Base-by-base conservation (phyloP, 306 rosid species). In the Sechiopsis laciniata region DNA sequence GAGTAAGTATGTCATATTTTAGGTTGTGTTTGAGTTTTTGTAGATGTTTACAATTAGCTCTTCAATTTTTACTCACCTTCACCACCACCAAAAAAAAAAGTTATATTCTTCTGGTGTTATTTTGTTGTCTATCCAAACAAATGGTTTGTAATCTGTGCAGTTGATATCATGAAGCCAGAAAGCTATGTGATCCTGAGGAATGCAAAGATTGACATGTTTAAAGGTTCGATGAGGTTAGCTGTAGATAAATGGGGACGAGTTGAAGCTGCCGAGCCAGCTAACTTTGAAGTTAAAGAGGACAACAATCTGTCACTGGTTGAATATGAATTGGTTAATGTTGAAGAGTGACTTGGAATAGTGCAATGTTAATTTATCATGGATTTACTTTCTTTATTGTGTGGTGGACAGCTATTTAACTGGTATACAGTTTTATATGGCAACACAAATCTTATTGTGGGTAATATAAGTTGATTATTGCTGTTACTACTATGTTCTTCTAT, bases 151-250 rank as follows among this genome's bases (percentile, higher is more conserved):
- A 17, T 69, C 46, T 78, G 11, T 81, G 79, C 90, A 89, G 97
- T 87, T 83, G 94, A 89, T 21, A 78, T 83, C 46, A 83, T 91
- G 96, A 82, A 79, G 71, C 83, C 87, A 0, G 90, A 75, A 5
- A 66, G 87, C 21, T 87, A 91, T 58, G 53, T 89, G 73, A 87
- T 71, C 62, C 80, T 91, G 80, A 90, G 96, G 9, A 91, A 91
- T 76, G 96, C 97, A 2, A 91, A 86, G 91, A 89, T 91, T 59
- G 97, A 87, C 89, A 87, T 91, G 97, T 91, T 91, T 80, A 91
- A 91, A 80, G 97, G 96, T 37, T 89, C 97, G 0, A 89, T 91
- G 97, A 91, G 96, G 89, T 86, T 89, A 62, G 97, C 89, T 0
- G 97, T 89, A 68, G 96, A 89, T 80, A 89, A 85, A 83, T 89